phyloP scores from a whole-genome alignment of 2,329 filamentous ascomycete genomes.

The Didymella arachidicola region DNA sequence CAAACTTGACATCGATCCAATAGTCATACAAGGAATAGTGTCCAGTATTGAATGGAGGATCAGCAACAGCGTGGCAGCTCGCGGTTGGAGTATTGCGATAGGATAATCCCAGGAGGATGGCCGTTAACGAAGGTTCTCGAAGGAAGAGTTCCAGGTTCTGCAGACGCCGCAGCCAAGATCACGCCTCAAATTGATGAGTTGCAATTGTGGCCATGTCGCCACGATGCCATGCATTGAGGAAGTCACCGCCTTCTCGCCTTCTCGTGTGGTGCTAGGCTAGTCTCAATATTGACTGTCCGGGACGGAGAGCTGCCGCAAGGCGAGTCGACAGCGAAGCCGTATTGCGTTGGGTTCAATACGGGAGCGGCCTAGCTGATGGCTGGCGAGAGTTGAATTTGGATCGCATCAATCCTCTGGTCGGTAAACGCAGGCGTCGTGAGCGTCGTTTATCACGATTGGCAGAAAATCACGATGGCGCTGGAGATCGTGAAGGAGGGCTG shows the following conservation, averaged over 20 bases:
- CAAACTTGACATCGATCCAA: not conserved
- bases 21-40: not conserved
- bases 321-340: constrained; percentile 15
- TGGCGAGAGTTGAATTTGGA: constrained; percentile 25
- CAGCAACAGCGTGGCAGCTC: not conserved
- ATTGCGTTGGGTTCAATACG: constrained; percentile 17
- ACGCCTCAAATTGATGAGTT: constrained; percentile 19
- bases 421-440: constrained; percentile 12
- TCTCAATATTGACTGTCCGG: constrained; percentile 11
- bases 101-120: not conserved
- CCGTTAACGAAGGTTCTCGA: constrained; percentile 6
- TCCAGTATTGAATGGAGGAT: not conserved
- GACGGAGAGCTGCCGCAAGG: constrained; percentile 21
- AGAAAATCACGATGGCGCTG: constrained; percentile 2
- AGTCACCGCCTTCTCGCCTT: constrained; percentile 20
- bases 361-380: constrained; percentile 15
- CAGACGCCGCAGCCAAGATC: constrained; percentile 12
- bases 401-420: constrained; percentile 4
- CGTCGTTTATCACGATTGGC: constrained; percentile 16
- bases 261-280: constrained; percentile 9
- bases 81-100: not conserved
- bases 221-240: constrained; percentile 18
- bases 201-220: constrained; percentile 12
- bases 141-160: constrained; percentile 15
- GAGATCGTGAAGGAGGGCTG: constrained; percentile 6